These are phyloP conservation scores for Pyrus pyrifolia DNA, from an alignment of 306 rosid genomes.

Conservation along the genomic window DNA sequence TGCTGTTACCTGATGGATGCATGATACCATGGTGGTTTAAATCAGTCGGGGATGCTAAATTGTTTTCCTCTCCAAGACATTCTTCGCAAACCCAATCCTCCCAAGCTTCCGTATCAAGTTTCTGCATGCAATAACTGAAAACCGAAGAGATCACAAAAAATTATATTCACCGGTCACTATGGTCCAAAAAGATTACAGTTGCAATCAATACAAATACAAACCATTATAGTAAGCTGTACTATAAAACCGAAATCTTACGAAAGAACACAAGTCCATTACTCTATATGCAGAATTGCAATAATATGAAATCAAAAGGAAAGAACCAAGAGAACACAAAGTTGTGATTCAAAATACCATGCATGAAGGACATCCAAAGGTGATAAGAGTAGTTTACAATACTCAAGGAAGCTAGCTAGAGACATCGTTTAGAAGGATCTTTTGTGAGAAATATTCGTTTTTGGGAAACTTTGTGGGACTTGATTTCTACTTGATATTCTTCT, in stretches of 20 bases:
- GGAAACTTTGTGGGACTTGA: neutral
- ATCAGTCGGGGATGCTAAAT: neutral
- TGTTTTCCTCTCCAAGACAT: constrained; percentile 25
- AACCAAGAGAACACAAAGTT: neutral
- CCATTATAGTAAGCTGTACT: neutral
- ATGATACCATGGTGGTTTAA: neutral
- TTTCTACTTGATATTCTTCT: neutral
- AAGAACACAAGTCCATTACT: neutral
- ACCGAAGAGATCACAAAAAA: constrained; percentile 2
- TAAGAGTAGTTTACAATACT: neutral
- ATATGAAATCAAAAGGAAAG: neutral
- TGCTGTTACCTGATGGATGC: neutral
- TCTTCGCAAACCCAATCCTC: constrained; percentile 50
- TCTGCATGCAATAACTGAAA: constrained; percentile 63
- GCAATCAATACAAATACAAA: neutral
- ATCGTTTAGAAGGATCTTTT: neutral
- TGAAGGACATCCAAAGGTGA: neutral
- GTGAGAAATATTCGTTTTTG: neutral
- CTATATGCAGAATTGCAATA: neutral
- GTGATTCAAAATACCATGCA: neutral
- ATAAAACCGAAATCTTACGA: neutral
- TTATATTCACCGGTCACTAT: neutral
- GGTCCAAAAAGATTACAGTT: no score
- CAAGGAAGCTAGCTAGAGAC: neutral
- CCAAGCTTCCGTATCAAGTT: neutral